phyloP scores from a whole-genome alignment of 2,329 filamentous ascomycete genomes.

The Neopestalotiopsis rosae region DNA sequence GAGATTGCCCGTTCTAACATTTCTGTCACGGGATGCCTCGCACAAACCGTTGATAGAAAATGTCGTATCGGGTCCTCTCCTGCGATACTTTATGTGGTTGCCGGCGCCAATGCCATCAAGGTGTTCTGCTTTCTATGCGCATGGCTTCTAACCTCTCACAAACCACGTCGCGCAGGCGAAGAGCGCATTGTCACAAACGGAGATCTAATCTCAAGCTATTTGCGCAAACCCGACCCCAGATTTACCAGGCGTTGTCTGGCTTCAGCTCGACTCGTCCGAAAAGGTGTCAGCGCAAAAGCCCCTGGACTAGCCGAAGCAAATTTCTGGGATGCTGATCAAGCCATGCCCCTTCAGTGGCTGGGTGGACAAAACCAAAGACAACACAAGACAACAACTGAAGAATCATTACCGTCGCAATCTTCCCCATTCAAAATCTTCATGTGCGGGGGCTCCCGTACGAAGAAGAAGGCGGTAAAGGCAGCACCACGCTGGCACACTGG shows the following conservation, averaged over 20 bases:
- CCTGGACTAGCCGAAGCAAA: background rate
- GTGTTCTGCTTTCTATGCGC: constrained; percentile 15
- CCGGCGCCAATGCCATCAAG: constrained; percentile 15
- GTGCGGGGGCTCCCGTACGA: background rate
- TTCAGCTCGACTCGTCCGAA: background rate
- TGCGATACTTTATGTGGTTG: constrained; percentile 11
- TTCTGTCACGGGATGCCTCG: constrained; percentile 13
- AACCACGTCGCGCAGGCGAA: constrained; percentile 3
- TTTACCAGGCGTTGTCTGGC: constrained; percentile 18
- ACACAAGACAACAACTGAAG: background rate
- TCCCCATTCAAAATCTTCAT: background rate
- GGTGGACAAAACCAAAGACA: constrained; percentile 8
- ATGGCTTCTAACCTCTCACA: background rate
- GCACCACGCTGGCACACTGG: constrained; percentile 17
- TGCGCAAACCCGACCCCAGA: constrained; percentile 14
- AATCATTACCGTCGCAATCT: background rate
- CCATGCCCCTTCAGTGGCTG: constrained; percentile 14
- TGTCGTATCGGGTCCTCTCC: constrained; percentile 4
- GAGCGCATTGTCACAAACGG: constrained; percentile 19
- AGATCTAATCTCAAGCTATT: constrained; percentile 19
- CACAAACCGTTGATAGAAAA: background rate
- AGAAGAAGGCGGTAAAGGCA: background rate
- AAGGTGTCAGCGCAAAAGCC: background rate
- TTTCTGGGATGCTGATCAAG: constrained; percentile 15
- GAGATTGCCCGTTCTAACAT: constrained; percentile 10